Base-by-base conservation (phyloP, 768 basidiomycete genomes). In the Amanita molliuscula region DNA sequence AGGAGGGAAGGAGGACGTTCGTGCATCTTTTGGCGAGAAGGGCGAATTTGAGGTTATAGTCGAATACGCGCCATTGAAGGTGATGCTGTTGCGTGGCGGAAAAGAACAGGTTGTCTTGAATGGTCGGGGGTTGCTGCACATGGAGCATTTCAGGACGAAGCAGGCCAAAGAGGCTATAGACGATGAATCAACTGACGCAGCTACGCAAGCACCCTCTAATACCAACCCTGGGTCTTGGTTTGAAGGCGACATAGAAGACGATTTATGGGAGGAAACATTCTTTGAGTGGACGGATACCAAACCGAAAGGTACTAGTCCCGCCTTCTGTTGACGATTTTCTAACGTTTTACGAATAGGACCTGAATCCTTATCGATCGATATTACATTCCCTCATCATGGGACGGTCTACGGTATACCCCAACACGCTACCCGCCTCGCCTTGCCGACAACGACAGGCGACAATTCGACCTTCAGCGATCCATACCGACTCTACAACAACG, bases 351-450 rank as follows among this genome's bases (percentile, higher is more conserved):
- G 31, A 16, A n/a, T 54, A 97, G 95, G 96, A 9, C 96, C 96
- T 23, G 93, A 99, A 65, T 92, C 88, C 0, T 76, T 97, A 49
- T 90, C 87, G 0, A 63, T 99, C 52, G 96, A 99, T 57, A 85
- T 99, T 58, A 79, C 79, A 44, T 98, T 98, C 76, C 95, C 95
- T 0, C 84, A 81, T 51, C 91, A 93, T 52, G 82, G 81, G 26
- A 85, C 90, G 42, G 83, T 97, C 50, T 99, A 92, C 58, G 96
- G 96, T 49, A 94, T 99, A 37, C 94, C 96, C 9, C 90, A 99
- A 65, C 96, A 93, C 56, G 95, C 96, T 13, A 90, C 94, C 2
- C 78, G 81, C 20, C 74, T 99, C 36, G 86, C 87, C 21, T 78
- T 99, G 5, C 94, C 93, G 9, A 79, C 86, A 4, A 99, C 96